A percentile compares a stretch with the other conserved stretches of the same genome.
These are phyloP conservation scores for Capillidium rhysosporum DNA, from an alignment of 371 early-diverging fungal genomes.

Conservation along the genomic window DNA sequence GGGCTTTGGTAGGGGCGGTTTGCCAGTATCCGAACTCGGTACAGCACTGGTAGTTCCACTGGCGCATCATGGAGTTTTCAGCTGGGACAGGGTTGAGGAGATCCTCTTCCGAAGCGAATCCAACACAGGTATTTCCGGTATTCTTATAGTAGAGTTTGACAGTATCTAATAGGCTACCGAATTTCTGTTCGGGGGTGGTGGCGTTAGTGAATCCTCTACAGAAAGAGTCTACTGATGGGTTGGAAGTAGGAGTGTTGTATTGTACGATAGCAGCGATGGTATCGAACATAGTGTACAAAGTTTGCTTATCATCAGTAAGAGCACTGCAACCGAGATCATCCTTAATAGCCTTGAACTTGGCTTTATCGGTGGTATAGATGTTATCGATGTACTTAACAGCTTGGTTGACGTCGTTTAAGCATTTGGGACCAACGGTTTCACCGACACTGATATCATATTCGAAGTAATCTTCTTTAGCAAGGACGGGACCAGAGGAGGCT, in stretches of 20 bases:
- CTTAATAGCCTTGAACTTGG: not conserved
- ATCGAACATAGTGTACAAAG: not conserved
- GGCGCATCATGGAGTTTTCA: not conserved
- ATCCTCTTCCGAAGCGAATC: not conserved
- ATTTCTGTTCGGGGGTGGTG: not conserved
- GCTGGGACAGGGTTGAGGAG: not conserved
- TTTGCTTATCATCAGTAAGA: not conserved
- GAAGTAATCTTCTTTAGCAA: conserved; percentile 13
- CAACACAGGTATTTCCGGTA: not conserved
- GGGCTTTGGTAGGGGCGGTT: not conserved
- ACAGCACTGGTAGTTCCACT: conserved; percentile 6
- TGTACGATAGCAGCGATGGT: not conserved
- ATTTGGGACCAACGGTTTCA: conserved; percentile 16
- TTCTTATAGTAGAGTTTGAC: not conserved
- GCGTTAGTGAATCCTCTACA: not conserved
- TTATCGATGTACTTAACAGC: conserved; percentile 9
- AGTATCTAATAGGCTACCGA: not conserved
- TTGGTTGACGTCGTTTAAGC: conserved; percentile 1
- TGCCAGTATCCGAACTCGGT: conserved; percentile 7
- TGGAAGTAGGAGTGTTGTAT: not conserved
- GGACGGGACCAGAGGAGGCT: conserved; percentile 47
- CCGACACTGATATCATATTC: not conserved
- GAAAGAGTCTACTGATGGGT: not conserved
- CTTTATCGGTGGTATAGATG: conserved; percentile 8
- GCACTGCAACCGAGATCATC: not conserved